Evolutionary conservation across 768 basidiomycete species (phyloP), one percentile per base, ranked within the genome.

Genomic region (Gyrodon lividus): DNA sequence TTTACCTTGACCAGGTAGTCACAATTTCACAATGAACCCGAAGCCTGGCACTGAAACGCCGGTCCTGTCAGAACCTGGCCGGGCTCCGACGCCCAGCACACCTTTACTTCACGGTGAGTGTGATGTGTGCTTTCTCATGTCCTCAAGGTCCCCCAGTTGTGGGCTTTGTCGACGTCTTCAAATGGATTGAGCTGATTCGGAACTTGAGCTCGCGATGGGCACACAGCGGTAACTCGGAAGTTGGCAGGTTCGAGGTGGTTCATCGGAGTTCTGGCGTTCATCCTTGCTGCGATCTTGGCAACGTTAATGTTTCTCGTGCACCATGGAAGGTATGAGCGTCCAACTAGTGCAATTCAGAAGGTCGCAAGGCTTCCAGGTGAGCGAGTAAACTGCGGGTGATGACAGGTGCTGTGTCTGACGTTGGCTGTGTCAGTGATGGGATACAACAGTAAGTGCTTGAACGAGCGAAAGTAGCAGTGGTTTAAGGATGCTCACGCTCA

Each of bases 371-470:
- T 74, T 47, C 73, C 73, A 38, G 69, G 72, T 72, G 58, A 52
- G 67, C 37, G 20, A 43, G 12, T 38, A 37, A 16, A 33, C 16
- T 12, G 22, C 41, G 13, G 10, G 2, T 33, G 31, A 16, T 26
- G 24, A 4, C 19, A 17, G n/a, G 20, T 6, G 4, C 6, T 4
- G 28, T 8, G 26, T 53, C 39, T 61, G 34, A 59, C 28, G n/a
- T 20, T 28, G 13, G 9, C 8, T 16, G 8, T 35, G 22, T 2
- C 35, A 84, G 82, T 78, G 17, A 71, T 85, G 72, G 84, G 83
- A 3, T 86, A 81, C 57, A 86, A 86, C 56, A 84, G 82, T 84
- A 43, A 61, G 80, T 58, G 45, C 47, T 35, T 16, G 38, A 2
- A 16, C 9, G 28, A 5, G 24, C 6, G 14, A 22, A 6, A 17